Conservation (phyloP, 148 eudicot species). For the Chenopodium berlandieri region DNA sequence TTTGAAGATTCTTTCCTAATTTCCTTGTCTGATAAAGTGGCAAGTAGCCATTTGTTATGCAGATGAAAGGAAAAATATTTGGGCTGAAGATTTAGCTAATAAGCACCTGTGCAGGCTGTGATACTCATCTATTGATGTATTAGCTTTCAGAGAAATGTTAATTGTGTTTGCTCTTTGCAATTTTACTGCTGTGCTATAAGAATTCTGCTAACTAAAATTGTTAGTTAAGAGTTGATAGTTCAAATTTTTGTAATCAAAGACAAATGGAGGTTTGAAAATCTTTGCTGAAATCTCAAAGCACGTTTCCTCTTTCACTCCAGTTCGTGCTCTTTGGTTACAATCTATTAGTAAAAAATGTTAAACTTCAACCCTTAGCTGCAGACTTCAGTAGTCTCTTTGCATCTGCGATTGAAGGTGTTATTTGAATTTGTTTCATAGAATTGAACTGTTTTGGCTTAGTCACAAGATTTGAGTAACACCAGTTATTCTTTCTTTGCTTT, state of each 20-base stretch:
- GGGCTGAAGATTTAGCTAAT: neutral
- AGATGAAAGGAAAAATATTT: neutral
- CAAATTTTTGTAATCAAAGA: neutral
- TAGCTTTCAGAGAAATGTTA: neutral
- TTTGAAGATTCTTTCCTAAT: neutral
- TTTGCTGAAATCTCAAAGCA: neutral
- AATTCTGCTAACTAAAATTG: neutral
- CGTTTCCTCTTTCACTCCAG: neutral
- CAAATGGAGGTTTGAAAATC: neutral
- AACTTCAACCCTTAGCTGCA: neutral
- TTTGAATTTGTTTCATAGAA: neutral
- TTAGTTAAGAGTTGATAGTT: neutral
- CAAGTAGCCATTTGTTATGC: neutral
- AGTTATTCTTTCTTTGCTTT: neutral
- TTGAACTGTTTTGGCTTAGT: neutral
- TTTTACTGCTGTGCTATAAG: neutral
- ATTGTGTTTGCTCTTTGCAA: neutral
- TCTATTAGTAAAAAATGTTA: neutral
- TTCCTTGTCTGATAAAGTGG: neutral
- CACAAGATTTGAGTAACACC: neutral
- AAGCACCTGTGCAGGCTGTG: neutral
- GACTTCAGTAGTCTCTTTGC: neutral
- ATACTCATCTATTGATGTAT: neutral
- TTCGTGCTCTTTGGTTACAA: neutral
- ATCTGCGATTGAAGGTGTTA: neutral